Base-by-base conservation (phyloP, 2,329 filamentous ascomycete species). In the Hortaea werneckii region DNA sequence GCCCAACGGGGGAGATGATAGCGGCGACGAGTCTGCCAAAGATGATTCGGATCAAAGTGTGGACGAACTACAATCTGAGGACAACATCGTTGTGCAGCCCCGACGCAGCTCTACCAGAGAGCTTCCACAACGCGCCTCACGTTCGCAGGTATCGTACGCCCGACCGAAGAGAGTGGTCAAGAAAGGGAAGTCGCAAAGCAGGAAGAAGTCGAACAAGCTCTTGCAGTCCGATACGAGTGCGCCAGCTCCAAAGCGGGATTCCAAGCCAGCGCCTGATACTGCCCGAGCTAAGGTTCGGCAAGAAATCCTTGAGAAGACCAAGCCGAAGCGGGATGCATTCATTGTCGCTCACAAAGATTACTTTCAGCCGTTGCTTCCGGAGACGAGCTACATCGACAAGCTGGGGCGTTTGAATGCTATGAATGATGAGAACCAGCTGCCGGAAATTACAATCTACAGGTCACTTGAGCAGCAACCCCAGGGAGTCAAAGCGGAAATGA, bases 51-150 rank as follows among this genome's bases (percentile, higher is more conserved):
- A 29, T 4, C 84, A 87, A 60, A 79, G 82, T 58, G n/a, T 9
- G 9, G 78, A 94, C 50, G 81, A 82, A 40, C 79, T 95, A 50
- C 85, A 92, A 8, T 39, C 46, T 4, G 53, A 53, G n/a, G 50
- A 57, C 43, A 45, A 49, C 4, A 53, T 58, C n/a, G 52, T 53
- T 20, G 53, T 45, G 13, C 43, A 46, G 11, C 53, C 51, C 11
- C 52, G 50, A 10, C 43, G 42, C 20, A 48, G 43, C 1, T 32
- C 42, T 9, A 55, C 46, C 8, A 46, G 53, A n/a, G 48, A 50
- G 7, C 49, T 63, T 13, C 60, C 59, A 28, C 29, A 50, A 3
- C 53, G 60, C 41, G 54, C 58, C 5, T 54, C 58, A 4, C 42
- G 58, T 35, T 49, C 44, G 3, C 50, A 50, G 11, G 51, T 56